Base-by-base conservation (phyloP, 2,329 filamentous ascomycete genomes). In the Aspergillus versicolor region DNA sequence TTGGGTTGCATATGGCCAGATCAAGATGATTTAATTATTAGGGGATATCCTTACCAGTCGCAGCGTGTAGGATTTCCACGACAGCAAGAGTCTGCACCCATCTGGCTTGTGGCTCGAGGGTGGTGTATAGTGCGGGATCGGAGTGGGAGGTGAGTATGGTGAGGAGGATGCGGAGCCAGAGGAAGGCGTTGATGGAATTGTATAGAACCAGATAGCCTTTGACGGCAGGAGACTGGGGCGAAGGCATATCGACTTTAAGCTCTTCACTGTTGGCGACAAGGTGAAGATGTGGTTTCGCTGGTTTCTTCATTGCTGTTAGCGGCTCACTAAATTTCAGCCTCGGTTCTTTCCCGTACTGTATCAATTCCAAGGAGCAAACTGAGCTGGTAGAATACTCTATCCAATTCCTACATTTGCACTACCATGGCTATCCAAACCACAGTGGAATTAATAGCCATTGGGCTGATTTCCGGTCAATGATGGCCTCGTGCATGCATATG, bases 151-250 rank as follows among this genome's bases (percentile, higher is more conserved):
- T 32, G 32, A 63, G 27, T 19, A 63, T 50, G 30, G 57, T 41
- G 22, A 66, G 11, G 34, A 70, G 57, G 54, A 70, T 65, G 37
- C 57, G 60, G 37, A 65, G 52, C 67, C 68, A 70, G 45, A 68
- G 61, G 38, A 62, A 38, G 34, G 63, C 59, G 30, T 59, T 66
- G 41, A 60, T 30, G 44, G 58, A 45, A 52, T 70, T 70, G 59
- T 70, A 70, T 52, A 58, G 19, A 21, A 65, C 41, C n/a, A 70
- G 65, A 37, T 70, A 70, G 48, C 19, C 12, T 24, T 22, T 58
- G 22, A 56, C 58, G 4, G 42, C 37, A 8, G 54, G 19, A 22
- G 42, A 48, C 17, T 53, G 41, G 37, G 53, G 13, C 12, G 56
- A 21, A 13, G 48, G 15, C 49, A 57, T 52, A 13, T 24, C 48